Conservation (phyloP, 73 alveolate species). For the Symbiodinium natans region DNA sequence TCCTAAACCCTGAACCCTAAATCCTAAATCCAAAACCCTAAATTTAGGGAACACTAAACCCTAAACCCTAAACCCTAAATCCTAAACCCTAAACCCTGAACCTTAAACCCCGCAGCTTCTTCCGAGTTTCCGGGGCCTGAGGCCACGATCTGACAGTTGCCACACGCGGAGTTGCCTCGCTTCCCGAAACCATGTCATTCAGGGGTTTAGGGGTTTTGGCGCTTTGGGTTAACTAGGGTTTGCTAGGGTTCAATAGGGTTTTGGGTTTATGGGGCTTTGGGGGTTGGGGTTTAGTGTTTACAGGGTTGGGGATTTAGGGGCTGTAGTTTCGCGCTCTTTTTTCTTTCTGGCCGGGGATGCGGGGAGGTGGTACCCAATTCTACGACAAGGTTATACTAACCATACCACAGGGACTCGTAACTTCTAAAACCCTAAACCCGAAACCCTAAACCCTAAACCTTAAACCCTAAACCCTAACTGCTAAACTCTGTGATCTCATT, state of each 20-base stretch:
- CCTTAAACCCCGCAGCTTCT: not conserved
- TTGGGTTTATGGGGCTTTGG: not conserved
- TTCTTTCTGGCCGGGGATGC: too few species aligned
- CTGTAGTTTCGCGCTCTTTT: too few species aligned
- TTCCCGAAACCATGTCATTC: too few species aligned
- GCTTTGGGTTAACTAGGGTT: not conserved
- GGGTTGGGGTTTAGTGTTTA: not conserved
- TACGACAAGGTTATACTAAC: too few species aligned
- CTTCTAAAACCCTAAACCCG: not conserved
- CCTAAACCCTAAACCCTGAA: not conserved
- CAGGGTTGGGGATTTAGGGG: too few species aligned
- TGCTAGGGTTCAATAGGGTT: too few species aligned
- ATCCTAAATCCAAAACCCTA: not conserved
- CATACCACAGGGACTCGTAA: too few species aligned
- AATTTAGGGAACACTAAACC: too few species aligned
- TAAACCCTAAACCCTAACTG: not conserved
- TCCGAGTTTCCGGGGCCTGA: not conserved
- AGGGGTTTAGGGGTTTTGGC: not conserved
- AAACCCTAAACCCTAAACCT: not conserved
- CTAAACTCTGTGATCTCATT: not conserved
- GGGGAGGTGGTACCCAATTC: too few species aligned
- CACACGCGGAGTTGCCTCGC: constrained; percentile 25
- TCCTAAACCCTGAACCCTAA: not conserved
- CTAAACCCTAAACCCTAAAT: not conserved
- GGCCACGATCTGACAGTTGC: constrained; percentile 42